Evolutionary conservation across 495 filamentous ascomycete species (phyloP).

Genomic region (Penicillium goetzii): DNA sequence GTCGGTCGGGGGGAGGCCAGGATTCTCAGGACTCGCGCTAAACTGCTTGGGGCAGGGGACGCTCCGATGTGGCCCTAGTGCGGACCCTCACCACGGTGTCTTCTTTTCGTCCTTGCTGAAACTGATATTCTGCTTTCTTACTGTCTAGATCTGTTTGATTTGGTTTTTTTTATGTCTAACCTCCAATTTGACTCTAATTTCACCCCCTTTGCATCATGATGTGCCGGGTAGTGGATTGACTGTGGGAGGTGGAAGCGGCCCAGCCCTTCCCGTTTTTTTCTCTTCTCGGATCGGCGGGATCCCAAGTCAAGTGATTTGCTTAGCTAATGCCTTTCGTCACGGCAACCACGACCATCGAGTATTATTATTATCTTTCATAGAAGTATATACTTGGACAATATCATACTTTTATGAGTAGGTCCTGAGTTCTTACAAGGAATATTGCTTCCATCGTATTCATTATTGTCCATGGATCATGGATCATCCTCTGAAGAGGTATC

Average conservation of each 20-base stretch:
- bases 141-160: not conserved
- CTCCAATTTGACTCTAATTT: constrained; percentile 23
- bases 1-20: constrained; percentile 48
- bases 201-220: not conserved
- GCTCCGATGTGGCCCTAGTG: constrained; percentile 55
- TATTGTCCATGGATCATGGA: not conserved
- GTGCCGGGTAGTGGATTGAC: not conserved
- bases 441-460: not conserved
- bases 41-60: constrained; percentile 47
- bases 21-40: constrained; percentile 54
- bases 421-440: not conserved
- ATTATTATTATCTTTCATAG: not conserved
- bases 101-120: constrained; percentile 7
- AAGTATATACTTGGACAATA: not conserved
- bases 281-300: constrained; percentile 50
- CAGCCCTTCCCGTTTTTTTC: constrained; percentile 45
- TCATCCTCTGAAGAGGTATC: not conserved
- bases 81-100: constrained; percentile 29
- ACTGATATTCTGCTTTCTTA: not conserved
- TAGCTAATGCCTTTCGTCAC: constrained; percentile 45
- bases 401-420: not conserved
- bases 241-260: constrained; percentile 29
- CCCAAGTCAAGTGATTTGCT: constrained; percentile 37
- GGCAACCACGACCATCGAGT: constrained; percentile 32
- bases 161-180: not conserved